These are phyloP conservation scores for Russula ochroleuca DNA, from an alignment of 768 basidiomycete genomes.

Conservation along the genomic window DNA sequence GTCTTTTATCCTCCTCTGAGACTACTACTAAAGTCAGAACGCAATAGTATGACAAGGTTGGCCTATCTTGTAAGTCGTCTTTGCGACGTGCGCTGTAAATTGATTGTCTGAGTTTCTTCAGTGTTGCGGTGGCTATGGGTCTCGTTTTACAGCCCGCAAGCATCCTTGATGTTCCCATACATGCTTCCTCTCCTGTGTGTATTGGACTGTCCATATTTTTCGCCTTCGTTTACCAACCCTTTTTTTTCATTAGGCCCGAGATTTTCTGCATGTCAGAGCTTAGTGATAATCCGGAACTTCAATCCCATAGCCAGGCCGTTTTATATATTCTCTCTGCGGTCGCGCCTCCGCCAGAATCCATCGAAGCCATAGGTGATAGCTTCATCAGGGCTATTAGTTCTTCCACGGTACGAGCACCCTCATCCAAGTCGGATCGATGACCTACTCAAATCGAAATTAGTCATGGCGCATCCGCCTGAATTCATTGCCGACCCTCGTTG, in stretches of 20 bases:
- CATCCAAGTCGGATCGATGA: conserved; percentile 16
- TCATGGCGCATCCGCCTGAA: conserved; percentile 90
- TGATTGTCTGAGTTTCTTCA: conserved; percentile 33
- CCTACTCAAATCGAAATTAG: conserved; percentile 37
- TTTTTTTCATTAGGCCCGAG: conserved; percentile 56
- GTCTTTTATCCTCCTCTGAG: conserved; percentile 23
- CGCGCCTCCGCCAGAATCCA: conserved; percentile 63
- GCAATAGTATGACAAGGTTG: conserved; percentile 78
- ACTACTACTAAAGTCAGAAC: conserved; percentile 15
- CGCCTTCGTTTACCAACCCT: conserved; percentile 15
- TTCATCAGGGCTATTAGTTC: conserved; percentile 71
- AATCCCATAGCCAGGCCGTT: conserved; percentile 74
- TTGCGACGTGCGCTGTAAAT: conserved; percentile 3
- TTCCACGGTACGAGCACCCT: conserved; percentile 53
- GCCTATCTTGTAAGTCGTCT: conserved; percentile 62
- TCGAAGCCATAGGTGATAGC: conserved; percentile 54
- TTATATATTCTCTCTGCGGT: conserved; percentile 80
- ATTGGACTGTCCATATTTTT: conserved; percentile 6
- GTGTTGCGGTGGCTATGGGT: conserved; percentile 80
- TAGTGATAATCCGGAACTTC: conserved; percentile 79
- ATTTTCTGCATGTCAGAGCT: conserved; percentile 88
- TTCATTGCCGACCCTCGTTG: conserved; percentile 80
- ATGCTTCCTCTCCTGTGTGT: conserved; percentile 72
- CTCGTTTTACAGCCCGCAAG: conserved; percentile 69
- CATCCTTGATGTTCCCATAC: conserved; percentile 73